Percentiles rank a stretch among this genome's conserved stretches.
Evolutionary conservation across 257 asterid species (phyloP).

Genomic region (Apocynum venetum): DNA sequence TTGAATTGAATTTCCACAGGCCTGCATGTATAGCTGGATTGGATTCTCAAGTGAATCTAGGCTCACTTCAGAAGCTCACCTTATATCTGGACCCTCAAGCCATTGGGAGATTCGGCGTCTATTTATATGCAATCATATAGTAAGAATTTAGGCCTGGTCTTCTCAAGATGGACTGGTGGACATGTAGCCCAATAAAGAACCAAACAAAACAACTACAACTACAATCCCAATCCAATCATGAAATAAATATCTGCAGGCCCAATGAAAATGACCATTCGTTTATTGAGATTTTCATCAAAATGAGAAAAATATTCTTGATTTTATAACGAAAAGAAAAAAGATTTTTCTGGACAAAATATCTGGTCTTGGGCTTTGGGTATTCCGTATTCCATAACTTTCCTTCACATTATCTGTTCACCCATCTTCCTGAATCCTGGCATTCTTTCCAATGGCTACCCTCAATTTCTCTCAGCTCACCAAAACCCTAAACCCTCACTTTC

Average conservation of each 20-base stretch:
- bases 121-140: too few relatives aligned
- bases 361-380: neutral
- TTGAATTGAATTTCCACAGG: neutral
- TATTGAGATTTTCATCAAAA: neutral
- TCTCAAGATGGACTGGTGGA: neutral
- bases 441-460: constrained; percentile 50
- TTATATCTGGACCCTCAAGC: neutral
- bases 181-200: neutral
- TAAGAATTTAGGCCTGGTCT: neutral
- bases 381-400: neutral
- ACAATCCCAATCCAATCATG: neutral
- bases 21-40: neutral
- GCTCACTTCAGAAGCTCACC: neutral
- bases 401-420: constrained; percentile 32
- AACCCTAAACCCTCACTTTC: constrained; percentile 41
- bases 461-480: constrained; percentile 41
- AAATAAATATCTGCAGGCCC: neutral
- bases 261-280: neutral
- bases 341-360: neutral
- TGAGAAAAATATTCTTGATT: neutral
- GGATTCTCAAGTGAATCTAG: neutral
- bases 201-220: too few relatives aligned
- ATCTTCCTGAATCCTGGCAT: neutral
- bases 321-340: too few relatives aligned
- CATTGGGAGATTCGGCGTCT: neutral